Evolutionary conservation across 2,329 filamentous ascomycete genomes (phyloP).

Genomic region (Colletotrichum sojae): DNA sequence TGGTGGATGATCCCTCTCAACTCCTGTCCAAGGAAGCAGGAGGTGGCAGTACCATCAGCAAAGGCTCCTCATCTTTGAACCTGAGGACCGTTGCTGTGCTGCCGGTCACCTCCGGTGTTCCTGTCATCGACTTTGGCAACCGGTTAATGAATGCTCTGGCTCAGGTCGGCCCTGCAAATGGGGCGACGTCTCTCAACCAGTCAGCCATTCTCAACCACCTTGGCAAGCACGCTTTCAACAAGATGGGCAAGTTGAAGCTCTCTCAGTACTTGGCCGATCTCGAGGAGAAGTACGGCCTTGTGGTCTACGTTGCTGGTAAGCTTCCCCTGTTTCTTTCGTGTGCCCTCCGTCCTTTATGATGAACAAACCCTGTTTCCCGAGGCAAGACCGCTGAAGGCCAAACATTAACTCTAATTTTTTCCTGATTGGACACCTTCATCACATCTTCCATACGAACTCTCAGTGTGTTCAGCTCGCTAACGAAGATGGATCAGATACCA

Average conservation of each 20-base stretch:
- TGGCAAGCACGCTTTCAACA: conserved; percentile 95
- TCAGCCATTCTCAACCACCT: conserved; percentile 94
- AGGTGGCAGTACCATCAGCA: conserved; percentile 71
- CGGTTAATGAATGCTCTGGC: conserved; percentile 88
- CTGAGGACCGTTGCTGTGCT: conserved; percentile 92
- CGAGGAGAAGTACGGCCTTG: conserved; percentile 96
- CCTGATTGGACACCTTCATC: conserved; percentile 60
- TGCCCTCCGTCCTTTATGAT: conserved; percentile 58
- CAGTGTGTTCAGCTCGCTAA: conserved; percentile 46
- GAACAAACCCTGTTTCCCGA: conserved; percentile 64
- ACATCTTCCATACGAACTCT: conserved; percentile 23
- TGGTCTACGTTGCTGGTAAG: conserved; percentile 89
- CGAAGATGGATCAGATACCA: conserved; percentile 77
- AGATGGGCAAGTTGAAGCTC: conserved; percentile 96
- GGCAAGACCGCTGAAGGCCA: conserved; percentile 69
- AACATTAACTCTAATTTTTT: conserved; percentile 77
- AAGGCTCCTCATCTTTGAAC: conserved; percentile 89
- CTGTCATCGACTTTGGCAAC: conserved; percentile 95
- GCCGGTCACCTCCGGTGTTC: conserved; percentile 91
- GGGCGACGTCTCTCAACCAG: conserved; percentile 93
- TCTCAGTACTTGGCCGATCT: conserved; percentile 96
- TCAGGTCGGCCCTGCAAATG: conserved; percentile 90
- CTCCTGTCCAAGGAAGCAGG: conserved; percentile 75
- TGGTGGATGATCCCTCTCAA: conserved; percentile 85
- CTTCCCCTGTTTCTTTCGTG: conserved; percentile 46